Evolutionary conservation across 1,139 yeast genomes (phyloP).

Genomic region (Protomyces inouyei): DNA sequence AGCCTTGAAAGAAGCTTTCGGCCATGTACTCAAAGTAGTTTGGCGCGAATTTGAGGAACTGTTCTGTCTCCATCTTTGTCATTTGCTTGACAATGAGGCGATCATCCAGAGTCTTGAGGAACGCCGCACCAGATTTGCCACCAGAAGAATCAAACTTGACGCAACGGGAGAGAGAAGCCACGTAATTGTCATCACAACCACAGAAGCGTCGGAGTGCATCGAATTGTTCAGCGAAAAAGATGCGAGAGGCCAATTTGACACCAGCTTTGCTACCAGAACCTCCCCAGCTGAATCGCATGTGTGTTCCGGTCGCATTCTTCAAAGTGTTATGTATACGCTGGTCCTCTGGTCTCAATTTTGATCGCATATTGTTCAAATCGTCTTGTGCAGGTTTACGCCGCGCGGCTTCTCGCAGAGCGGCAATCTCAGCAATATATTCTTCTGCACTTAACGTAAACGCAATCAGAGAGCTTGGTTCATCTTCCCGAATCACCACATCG

Average conservation of each 20-base stretch:
- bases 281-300: constrained; percentile 83
- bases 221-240: constrained; percentile 93
- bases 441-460: constrained; percentile 85
- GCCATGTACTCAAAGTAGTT: constrained; percentile 94
- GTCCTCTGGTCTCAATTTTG: constrained; percentile 24
- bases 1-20: constrained; percentile 87
- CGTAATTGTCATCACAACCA: constrained; percentile 67
- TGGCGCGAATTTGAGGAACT: constrained; percentile 93
- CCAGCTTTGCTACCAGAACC: constrained; percentile 36
- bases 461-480: constrained; percentile 90
- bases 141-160: constrained; percentile 94
- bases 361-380: not conserved
- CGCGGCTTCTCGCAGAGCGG: constrained; percentile 42
- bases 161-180: constrained; percentile 88
- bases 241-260: constrained; percentile 81
- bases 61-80: constrained; percentile 82
- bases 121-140: constrained; percentile 93
- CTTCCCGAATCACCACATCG: constrained; percentile 89
- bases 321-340: constrained; percentile 55
- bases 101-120: constrained; percentile 85
- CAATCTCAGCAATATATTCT: constrained; percentile 68
- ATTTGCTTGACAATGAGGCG: constrained; percentile 85
- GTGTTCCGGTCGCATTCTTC: constrained; percentile 80
- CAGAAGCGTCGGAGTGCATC: constrained; percentile 86
- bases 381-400: constrained; percentile 26